These are phyloP conservation scores for Podospora sp. DNA, from an alignment of 495 filamentous ascomycete species.

Conservation along the genomic window DNA sequence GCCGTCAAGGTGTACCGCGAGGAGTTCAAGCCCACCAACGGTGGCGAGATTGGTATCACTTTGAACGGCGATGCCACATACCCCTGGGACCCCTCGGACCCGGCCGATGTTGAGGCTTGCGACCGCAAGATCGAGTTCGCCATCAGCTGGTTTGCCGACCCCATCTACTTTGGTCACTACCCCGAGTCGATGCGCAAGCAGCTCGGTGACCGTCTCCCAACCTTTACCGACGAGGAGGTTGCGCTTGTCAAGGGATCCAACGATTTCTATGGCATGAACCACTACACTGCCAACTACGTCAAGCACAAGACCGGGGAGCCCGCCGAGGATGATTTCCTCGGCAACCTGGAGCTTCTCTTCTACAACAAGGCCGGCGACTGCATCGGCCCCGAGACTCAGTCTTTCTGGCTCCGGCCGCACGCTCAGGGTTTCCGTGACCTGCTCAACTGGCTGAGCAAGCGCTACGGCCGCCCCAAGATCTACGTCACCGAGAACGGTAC, in stretches of 20 bases:
- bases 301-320: slow-evolving; percentile 62
- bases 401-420: slow-evolving; percentile 72
- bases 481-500: slow-evolving; percentile 86
- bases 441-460: slow-evolving; percentile 76
- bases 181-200: slow-evolving; percentile 75
- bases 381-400: slow-evolving; percentile 76
- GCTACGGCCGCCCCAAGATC: slow-evolving; percentile 72
- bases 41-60: slow-evolving; percentile 64
- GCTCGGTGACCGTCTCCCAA: slow-evolving; percentile 68
- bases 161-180: slow-evolving; percentile 75
- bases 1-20: slow-evolving; percentile 69
- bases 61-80: slow-evolving; percentile 64
- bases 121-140: slow-evolving; percentile 67
- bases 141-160: slow-evolving; percentile 73
- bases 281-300: slow-evolving; percentile 83
- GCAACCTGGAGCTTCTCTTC: slow-evolving; percentile 69
- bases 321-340: slow-evolving; percentile 67
- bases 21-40: slow-evolving; percentile 63
- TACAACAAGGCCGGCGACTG: slow-evolving; percentile 67
- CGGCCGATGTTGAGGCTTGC: slow-evolving; percentile 60
- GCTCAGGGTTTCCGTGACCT: slow-evolving; percentile 74
- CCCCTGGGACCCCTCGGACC: slow-evolving; percentile 60
- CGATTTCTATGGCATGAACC: slow-evolving; percentile 85
- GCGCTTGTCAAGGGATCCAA: slow-evolving; percentile 73
- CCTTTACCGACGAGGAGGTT: slow-evolving; percentile 65